Evolutionary conservation across 352 stramenopile species (phyloP), one percentile per base, ranked within the genome.

Genomic region (Pythium brachiatum): DNA sequence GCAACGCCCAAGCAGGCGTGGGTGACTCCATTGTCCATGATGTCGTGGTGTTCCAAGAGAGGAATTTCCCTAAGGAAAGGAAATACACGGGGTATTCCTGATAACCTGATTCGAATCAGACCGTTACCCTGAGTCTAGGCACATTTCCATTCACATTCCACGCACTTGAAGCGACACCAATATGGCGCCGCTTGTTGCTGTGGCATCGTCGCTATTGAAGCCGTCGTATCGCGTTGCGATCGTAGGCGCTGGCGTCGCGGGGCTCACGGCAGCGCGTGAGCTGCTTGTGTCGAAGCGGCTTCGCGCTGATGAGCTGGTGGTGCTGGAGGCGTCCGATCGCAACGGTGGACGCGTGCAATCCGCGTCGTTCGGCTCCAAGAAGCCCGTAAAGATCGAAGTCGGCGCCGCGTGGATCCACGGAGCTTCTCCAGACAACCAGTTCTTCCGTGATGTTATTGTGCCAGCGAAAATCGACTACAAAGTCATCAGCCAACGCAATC

Each of bases 381-480:
- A 78, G 41, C 53, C 69, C 5, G 66, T 84, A 32, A 81, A 71
- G 58, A 65, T 89, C 47, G 79, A 89, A 46, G 63, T 78, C 20
- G 79, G 77, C 13, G 75, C 79, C 11, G 79, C 79, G 34, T 89
- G 77, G 79, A 83, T 89, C 52, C 77, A 85, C 60, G 79, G 79
- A 20, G 82, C 73, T 1, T 60, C 71, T 12, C 7, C 53, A 5
- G 66, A 57, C 38, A 85, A 86, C 43, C 74, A 60, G 16, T 70
- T 70, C 57, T 60, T 60, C 29, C 57, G 64, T 25, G 57, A 62
- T 38, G 75, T 89, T 56, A 69, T 78, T 7, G 60, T 63, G 12
- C 61, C 77, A 11, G 81, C 79, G 3, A 65, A 69, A 13, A 76
- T 91, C 15, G 52, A 55, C n/a, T 67, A 71, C 23, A 84, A 88